These are phyloP conservation scores for Sonneratia caseolaris DNA, from an alignment of 345 rosid species.

Conservation along the genomic window DNA sequence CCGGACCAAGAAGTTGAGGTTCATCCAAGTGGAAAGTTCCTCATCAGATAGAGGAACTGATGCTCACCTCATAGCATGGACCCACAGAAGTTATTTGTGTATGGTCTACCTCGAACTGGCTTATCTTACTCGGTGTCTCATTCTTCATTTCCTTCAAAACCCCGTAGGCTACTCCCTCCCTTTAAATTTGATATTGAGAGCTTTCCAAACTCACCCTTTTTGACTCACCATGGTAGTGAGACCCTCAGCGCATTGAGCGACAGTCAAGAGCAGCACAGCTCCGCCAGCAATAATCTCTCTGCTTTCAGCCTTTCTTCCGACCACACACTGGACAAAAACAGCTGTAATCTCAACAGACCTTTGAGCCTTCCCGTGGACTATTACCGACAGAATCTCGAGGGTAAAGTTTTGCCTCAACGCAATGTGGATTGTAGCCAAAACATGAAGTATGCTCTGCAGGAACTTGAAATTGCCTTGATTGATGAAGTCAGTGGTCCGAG, in stretches of 20 bases:
- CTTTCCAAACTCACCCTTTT: slow-evolving; percentile 35
- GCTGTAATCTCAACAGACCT: background rate
- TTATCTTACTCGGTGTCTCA: slow-evolving; percentile 31
- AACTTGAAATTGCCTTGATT: slow-evolving; percentile 34
- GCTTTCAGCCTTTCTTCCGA: background rate
- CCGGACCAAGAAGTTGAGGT: background rate
- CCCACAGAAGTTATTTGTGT: slow-evolving; percentile 27
- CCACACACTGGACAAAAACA: slow-evolving; percentile 26
- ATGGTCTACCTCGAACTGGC: slow-evolving; percentile 30
- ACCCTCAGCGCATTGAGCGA: slow-evolving; percentile 32
- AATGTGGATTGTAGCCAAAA: slow-evolving; percentile 26
- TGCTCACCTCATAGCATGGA: slow-evolving; percentile 37
- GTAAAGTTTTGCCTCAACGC: slow-evolving; percentile 15
- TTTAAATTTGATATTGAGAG: slow-evolving; percentile 25
- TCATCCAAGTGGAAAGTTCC: background rate
- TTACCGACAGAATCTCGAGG: background rate
- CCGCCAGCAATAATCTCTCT: slow-evolving; percentile 31
- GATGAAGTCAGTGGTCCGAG: slow-evolving; percentile 20
- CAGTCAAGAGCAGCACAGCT: slow-evolving; percentile 28
- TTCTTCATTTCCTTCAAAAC: slow-evolving; percentile 23
- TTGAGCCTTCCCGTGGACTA: slow-evolving; percentile 21
- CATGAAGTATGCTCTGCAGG: slow-evolving; percentile 29
- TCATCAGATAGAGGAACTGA: slow-evolving; percentile 13
- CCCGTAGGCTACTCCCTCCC: slow-evolving; percentile 23
- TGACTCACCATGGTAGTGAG: slow-evolving; percentile 31